A percentile compares a stretch with the other conserved stretches of the same genome.
phyloP scores from a whole-genome alignment of 2,329 filamentous ascomycete species.

The Cercospora citrullina region DNA sequence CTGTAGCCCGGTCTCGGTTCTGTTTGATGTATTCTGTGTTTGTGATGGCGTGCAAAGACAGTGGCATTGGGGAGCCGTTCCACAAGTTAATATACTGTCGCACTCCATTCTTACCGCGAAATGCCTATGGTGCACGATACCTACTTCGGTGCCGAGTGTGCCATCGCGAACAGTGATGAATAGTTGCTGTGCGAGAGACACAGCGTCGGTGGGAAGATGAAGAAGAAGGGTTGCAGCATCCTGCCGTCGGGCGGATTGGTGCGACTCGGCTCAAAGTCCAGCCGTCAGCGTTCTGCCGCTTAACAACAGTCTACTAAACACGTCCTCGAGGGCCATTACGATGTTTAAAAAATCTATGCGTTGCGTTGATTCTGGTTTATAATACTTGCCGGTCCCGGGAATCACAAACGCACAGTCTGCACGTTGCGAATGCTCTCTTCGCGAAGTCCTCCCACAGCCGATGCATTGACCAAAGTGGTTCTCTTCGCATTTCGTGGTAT shows the following conservation, averaged over 20 bases:
- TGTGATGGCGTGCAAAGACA: neutral
- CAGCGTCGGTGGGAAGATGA: neutral
- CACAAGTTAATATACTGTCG: neutral
- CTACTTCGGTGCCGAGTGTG: neutral
- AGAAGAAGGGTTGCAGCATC: neutral
- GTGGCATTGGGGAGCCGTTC: slow-evolving; percentile 6
- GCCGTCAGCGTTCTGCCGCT: neutral
- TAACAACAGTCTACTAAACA: neutral
- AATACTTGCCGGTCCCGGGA: too few relatives aligned
- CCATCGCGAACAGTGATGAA: neutral
- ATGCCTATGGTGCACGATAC: neutral
- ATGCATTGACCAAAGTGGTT: neutral
- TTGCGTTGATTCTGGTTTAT: too few relatives aligned
- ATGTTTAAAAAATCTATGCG: too few relatives aligned
- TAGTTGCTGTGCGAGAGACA: neutral
- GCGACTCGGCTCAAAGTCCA: neutral
- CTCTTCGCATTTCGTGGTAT: neutral
- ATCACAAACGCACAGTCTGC: neutral
- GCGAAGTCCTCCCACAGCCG: neutral
- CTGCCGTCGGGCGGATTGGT: neutral
- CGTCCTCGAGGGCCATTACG: neutral
- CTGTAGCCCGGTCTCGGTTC: neutral
- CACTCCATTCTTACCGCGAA: neutral
- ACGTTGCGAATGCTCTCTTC: neutral
- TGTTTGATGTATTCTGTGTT: neutral